Conservation (phyloP, 2,329 filamentous ascomycete species). For the Microsporum canis region DNA sequence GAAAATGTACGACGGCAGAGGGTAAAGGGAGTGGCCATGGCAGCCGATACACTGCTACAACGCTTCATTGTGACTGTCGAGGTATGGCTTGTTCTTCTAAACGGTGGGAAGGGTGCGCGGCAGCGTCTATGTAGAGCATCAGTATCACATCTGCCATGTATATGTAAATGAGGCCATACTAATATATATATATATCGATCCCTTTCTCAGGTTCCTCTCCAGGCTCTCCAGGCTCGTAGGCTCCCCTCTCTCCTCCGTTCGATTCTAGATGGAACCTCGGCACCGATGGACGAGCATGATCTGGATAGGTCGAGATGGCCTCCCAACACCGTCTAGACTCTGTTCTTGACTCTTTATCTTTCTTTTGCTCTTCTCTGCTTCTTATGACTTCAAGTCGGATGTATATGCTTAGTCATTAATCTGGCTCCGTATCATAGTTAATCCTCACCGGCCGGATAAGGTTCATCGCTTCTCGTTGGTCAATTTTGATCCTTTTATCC, state of each 20-base stretch:
- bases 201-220: not conserved
- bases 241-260: not conserved
- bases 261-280: not conserved
- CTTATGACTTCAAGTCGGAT: not conserved
- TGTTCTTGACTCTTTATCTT: not conserved
- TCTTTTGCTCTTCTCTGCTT: not conserved
- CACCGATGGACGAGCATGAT: not conserved
- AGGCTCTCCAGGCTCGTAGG: not conserved
- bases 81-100: not conserved
- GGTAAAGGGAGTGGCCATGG: not conserved
- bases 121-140: not conserved
- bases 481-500: not conserved
- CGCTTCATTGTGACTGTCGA: not conserved
- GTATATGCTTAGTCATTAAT: not conserved
- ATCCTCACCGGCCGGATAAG: not conserved
- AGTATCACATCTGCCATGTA: not conserved
- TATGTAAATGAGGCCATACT: not conserved
- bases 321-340: not conserved
- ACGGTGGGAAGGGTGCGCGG: not conserved
- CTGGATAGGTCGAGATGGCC: not conserved
- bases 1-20: conserved; percentile 30
- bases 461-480: not conserved
- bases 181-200: not conserved
- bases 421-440: not conserved
- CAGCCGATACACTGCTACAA: not conserved